These are phyloP conservation scores for Aechmea fasciata DNA, from an alignment of 176 grass and related monocot genomes.

Conservation along the genomic window DNA sequence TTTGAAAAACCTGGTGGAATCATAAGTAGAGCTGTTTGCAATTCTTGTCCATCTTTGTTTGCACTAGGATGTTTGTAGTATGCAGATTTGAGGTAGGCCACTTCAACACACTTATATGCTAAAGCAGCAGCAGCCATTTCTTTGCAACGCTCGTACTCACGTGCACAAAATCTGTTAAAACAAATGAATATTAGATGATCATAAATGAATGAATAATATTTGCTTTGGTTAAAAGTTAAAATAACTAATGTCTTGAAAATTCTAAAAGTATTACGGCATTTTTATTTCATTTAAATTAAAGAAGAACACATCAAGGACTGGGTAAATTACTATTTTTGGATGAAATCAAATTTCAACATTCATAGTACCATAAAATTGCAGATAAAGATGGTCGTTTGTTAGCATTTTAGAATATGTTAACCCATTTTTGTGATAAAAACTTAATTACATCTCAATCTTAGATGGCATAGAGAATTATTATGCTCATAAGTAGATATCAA, in stretches of 20 bases:
- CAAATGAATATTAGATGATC: conserved; percentile 6
- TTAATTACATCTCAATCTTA: too few species aligned
- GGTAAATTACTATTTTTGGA: too few species aligned
- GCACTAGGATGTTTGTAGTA: conserved; percentile 72
- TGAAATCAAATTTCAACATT: too few species aligned
- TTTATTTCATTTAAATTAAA: not conserved
- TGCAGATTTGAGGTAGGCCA: conserved; percentile 82
- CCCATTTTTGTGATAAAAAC: too few species aligned
- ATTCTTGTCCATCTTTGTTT: conserved; percentile 64
- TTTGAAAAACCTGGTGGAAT: conserved; percentile 58
- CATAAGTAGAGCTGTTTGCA: conserved; percentile 57
- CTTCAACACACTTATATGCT: conserved; percentile 95
- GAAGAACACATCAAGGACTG: too few species aligned
- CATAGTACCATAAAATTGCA: too few species aligned
- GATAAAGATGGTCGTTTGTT: too few species aligned
- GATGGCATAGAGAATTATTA: too few species aligned
- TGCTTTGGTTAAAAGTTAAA: not conserved
- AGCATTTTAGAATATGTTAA: too few species aligned
- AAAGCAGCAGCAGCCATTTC: conserved; percentile 79
- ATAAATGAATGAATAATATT: not conserved
- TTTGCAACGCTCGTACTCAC: conserved; percentile 68
- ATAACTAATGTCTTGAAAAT: not conserved
- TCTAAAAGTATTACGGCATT: not conserved
- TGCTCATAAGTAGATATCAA: too few species aligned
- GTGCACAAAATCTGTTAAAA: conserved; percentile 61